Base-by-base conservation (phyloP, 1,284 basidiomycete genomes). In the Xerocomus cyaneibrunnescens region DNA sequence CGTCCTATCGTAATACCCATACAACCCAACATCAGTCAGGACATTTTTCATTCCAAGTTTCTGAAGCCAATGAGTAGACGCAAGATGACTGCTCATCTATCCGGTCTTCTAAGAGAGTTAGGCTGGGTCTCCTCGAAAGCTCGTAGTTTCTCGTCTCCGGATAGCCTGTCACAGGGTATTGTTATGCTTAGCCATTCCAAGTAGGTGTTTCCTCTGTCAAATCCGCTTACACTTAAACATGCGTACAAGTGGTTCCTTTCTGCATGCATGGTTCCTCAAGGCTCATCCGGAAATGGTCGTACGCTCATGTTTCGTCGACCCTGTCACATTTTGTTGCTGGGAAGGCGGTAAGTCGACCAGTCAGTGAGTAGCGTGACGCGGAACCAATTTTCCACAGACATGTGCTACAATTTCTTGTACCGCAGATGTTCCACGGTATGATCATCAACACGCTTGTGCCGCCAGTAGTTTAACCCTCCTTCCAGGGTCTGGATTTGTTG, bases 361-460 rank as follows among this genome's bases (percentile, higher is more conserved):
- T 30, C 17, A 16, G 34, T 19, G 35, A 31, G 28, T 39, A 39
- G 36, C 19, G 31, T 54, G 45, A 34, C 46, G 39, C 10, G 34
- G 44, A 38, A 17, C n/a, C 22, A 16, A 42, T 10, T 57, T 52
- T 50, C 35, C 35, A 16, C 62, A 86, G 91, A 94, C 68, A 83
- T 94, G 16, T 94, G 92, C 69, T 89, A 88, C 72, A 92, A 92
- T 64, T 95, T 94, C 68, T 74, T 92, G 43, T 94, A 94, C 69
- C 78, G 83, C 10, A 77, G 74, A 57, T 85, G 72, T 57, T 75
- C 64, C 64, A 85, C 74, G 56, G 88, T 84, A 68, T 51, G 80
- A 45, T 53, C 32, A 56, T 50, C 54, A 40, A 42, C 34, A 56
- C 39, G 32, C 30, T 25, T 52, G 42, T 43, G 30, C 22, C 41